A percentile compares a stretch with the other conserved stretches of the same genome.
Conservation (phyloP, 257 asterid genomes). For the Parsonsia alboflavescens region DNA sequence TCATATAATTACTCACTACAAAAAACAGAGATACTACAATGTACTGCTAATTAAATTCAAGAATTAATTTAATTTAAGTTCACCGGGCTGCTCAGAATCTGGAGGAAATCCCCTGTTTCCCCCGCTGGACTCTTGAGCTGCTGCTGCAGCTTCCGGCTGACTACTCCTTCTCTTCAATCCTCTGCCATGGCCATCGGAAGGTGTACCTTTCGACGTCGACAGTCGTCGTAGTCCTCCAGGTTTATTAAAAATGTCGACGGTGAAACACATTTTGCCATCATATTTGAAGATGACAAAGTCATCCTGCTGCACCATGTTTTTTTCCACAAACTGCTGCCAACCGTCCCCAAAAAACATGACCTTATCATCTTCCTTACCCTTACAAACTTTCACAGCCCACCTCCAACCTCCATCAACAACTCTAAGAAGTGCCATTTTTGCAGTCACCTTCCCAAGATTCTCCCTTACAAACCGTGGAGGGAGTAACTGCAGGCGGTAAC, state of each 20-base stretch:
- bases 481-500: conserved; percentile 10
- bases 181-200: not conserved
- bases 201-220: not conserved
- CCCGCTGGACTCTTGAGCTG: no score
- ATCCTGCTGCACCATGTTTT: not conserved
- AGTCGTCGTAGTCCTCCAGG: not conserved
- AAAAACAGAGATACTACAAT: no score
- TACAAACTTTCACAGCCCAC: conserved; percentile 1
- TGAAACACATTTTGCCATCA: conserved; percentile 8
- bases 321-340: conserved; percentile 11
- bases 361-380: not conserved
- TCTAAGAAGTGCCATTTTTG: not conserved
- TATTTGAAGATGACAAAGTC: conserved; percentile 10
- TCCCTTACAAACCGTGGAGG: conserved; percentile 1
- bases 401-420: no score
- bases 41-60: no score
- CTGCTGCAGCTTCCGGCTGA: not conserved
- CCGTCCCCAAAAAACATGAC: conserved; percentile 5
- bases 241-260: not conserved
- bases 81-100: no score
- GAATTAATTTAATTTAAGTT: no score
- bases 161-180: not conserved
- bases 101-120: no score
- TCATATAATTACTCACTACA: no score
- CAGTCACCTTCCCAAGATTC: not conserved